Conservation (phyloP, 2,329 filamentous ascomycete species). For the Amauroascus verrucosus region DNA sequence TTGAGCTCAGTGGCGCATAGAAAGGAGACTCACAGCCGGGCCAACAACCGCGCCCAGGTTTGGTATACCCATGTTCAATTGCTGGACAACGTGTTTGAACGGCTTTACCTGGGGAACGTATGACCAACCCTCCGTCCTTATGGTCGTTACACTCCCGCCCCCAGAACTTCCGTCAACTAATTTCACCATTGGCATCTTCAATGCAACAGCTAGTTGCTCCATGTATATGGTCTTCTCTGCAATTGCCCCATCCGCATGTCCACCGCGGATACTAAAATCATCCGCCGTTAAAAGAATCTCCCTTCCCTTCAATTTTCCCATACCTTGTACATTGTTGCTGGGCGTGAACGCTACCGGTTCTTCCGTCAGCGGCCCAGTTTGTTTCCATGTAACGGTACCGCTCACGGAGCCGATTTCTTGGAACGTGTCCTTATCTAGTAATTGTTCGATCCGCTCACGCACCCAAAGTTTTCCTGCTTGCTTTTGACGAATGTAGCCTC, state of each 20-base stretch:
- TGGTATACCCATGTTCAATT: slow-evolving; percentile 54
- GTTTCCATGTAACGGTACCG: slow-evolving; percentile 50
- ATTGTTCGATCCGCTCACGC: slow-evolving; percentile 47
- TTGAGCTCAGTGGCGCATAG: not conserved
- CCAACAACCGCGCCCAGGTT: slow-evolving; percentile 55
- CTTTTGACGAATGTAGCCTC: slow-evolving; percentile 54
- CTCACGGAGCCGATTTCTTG: slow-evolving; percentile 51
- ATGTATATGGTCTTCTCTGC: slow-evolving; percentile 51
- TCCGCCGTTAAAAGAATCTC: slow-evolving; percentile 53
- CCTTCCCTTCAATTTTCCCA: slow-evolving; percentile 44
- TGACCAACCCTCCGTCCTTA: slow-evolving; percentile 45
- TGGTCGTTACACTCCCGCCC: slow-evolving; percentile 52
- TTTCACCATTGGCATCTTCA: slow-evolving; percentile 52
- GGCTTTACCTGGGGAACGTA: slow-evolving; percentile 51
- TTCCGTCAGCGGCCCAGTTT: slow-evolving; percentile 29
- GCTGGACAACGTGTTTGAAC: slow-evolving; percentile 45
- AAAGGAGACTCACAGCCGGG: slow-evolving; percentile 38
- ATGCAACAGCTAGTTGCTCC: slow-evolving; percentile 49
- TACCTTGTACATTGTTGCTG: slow-evolving; percentile 54
- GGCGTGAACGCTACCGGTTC: slow-evolving; percentile 44
- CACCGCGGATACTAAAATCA: slow-evolving; percentile 53
- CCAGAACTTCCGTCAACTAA: slow-evolving; percentile 55
- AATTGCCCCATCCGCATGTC: slow-evolving; percentile 53
- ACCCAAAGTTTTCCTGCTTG: slow-evolving; percentile 57
- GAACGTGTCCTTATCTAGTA: slow-evolving; percentile 49